These are phyloP conservation scores for Naganishia onofrii DNA, from an alignment of 768 basidiomycete genomes.

Conservation along the genomic window DNA sequence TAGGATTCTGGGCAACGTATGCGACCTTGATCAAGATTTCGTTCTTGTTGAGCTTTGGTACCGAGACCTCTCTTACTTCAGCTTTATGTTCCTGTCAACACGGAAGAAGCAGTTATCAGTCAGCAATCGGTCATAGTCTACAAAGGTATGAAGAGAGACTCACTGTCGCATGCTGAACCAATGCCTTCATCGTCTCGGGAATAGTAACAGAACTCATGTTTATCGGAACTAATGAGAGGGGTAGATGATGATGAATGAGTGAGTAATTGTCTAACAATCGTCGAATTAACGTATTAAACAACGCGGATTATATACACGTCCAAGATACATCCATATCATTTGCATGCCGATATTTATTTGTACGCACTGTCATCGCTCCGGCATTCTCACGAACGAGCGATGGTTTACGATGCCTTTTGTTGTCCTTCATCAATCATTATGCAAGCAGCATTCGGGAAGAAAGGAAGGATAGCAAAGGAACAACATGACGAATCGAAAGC, in stretches of 20 bases:
- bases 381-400: neutral
- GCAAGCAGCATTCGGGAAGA: no score
- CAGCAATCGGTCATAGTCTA: no score
- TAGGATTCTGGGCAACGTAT: constrained; percentile 38
- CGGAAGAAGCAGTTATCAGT: neutral
- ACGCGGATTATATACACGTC: neutral
- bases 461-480: neutral
- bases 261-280: no score
- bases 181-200: constrained; percentile 39
- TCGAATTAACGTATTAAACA: neutral
- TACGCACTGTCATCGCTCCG: neutral
- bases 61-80: constrained; percentile 33
- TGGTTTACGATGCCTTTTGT: neutral
- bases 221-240: neutral
- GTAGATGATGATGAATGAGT: neutral
- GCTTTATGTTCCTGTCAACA: constrained; percentile 32
- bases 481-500: neutral
- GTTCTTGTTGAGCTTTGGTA: constrained; percentile 33
- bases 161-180: constrained; percentile 36
- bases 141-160: constrained; percentile 1
- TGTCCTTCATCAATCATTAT: no score
- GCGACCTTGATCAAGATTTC: constrained; percentile 46
- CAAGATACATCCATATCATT: neutral
- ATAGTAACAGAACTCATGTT: constrained; percentile 25
- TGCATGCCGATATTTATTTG: no score